A percentile compares a stretch with the other conserved stretches of the same genome.
Evolutionary conservation across 768 basidiomycete species (phyloP).

Genomic region (Tulasnella sp.): DNA sequence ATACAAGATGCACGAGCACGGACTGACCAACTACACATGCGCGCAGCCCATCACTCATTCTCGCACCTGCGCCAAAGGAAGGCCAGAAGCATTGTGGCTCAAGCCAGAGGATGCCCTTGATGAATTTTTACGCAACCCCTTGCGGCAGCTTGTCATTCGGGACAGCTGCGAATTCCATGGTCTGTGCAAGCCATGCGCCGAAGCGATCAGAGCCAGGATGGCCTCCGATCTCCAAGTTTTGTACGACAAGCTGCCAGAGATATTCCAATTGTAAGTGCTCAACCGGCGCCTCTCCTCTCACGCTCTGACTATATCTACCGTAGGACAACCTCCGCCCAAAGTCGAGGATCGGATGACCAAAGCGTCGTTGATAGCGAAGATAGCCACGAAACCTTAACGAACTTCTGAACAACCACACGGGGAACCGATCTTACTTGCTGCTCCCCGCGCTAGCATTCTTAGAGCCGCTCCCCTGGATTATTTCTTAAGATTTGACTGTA

Average conservation of each 20-base stretch:
- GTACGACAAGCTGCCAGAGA: conserved; percentile 20
- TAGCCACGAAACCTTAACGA: not conserved
- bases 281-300: not conserved
- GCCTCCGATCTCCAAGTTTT: conserved; percentile 7
- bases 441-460: not conserved
- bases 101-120: conserved; percentile 23
- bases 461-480: not conserved
- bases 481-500: not conserved
- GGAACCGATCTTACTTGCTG: not conserved
- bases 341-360: not conserved
- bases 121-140: conserved; percentile 23
- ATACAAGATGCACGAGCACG: conserved; percentile 26
- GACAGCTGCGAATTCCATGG: conserved; percentile 26
- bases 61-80: conserved; percentile 27
- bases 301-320: not conserved
- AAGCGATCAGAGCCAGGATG: conserved; percentile 16
- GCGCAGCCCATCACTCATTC: conserved; percentile 20
- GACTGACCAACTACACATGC: conserved; percentile 13
- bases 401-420: not conserved
- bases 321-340: not conserved
- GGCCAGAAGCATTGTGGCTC: conserved; percentile 20
- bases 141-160: conserved; percentile 27
- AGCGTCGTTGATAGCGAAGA: not conserved
- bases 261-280: conserved; percentile 19
- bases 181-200: conserved; percentile 19